Evolutionary conservation across 352 stramenopile species (phyloP).

Genomic region (Phytophthora sojae): DNA sequence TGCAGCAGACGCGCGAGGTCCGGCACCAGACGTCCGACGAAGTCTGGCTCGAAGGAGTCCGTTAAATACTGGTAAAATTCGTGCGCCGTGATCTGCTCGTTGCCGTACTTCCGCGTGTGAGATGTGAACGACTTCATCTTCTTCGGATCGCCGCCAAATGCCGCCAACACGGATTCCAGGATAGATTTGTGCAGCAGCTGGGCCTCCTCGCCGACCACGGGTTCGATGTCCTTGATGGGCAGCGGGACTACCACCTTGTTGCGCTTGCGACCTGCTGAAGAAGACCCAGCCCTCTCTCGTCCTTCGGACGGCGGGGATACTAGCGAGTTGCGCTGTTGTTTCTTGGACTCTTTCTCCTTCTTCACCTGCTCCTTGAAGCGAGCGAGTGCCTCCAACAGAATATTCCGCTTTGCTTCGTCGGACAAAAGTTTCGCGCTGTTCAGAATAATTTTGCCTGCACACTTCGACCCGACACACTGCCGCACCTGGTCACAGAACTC

Average conservation of each 20-base stretch:
- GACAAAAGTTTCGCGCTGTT: conserved; percentile 76
- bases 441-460: conserved; percentile 73
- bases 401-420: conserved; percentile 62
- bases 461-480: conserved; percentile 77
- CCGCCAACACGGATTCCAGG: conserved; percentile 74
- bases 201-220: conserved; percentile 83
- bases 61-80: conserved; percentile 93
- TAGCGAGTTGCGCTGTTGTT: conserved; percentile 60
- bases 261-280: conserved; percentile 52
- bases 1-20: conserved; percentile 87
- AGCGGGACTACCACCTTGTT: conserved; percentile 56
- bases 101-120: conserved; percentile 87
- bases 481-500: conserved; percentile 78
- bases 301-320: conserved; percentile 40
- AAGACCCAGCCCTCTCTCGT: conserved; percentile 36
- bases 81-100: conserved; percentile 84
- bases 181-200: conserved; percentile 87
- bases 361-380: conserved; percentile 75
- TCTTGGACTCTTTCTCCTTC: conserved; percentile 81
- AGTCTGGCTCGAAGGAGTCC: conserved; percentile 87
- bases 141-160: conserved; percentile 78
- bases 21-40: conserved; percentile 84
- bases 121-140: conserved; percentile 90
- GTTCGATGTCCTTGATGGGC: conserved; percentile 81
- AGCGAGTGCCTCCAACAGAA: conserved; percentile 61